Percentiles rank a stretch among this genome's conserved stretches.
Evolutionary conservation across 257 asterid genomes (phyloP).

Genomic region (Rhazya stricta): DNA sequence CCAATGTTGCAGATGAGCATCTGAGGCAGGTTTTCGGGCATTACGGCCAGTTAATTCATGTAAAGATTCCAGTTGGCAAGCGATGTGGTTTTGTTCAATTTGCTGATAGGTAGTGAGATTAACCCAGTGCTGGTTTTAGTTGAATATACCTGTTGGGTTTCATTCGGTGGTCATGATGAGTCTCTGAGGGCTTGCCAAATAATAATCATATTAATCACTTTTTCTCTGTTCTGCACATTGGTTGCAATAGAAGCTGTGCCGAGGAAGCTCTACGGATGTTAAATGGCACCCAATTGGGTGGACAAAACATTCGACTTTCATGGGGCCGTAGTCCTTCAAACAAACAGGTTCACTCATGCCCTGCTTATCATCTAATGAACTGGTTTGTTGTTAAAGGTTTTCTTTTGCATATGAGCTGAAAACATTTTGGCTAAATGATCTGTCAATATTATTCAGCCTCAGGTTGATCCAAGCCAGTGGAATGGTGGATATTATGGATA

Average conservation of each 20-base stretch:
- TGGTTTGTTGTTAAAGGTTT: neutral
- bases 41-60: conserved; percentile 73
- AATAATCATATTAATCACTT: neutral
- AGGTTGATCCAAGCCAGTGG: conserved; percentile 23
- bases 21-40: conserved; percentile 75
- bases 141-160: neutral
- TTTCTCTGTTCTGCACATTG: conserved; percentile 9
- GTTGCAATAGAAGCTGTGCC: conserved; percentile 49
- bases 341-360: conserved; percentile 52
- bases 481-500: conserved; percentile 51
- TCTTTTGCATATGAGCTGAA: neutral
- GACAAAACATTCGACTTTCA: conserved; percentile 75
- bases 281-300: conserved; percentile 69
- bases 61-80: conserved; percentile 80
- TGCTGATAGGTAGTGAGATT: conserved; percentile 54
- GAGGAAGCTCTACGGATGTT: conserved; percentile 66
- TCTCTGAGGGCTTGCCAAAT: neutral
- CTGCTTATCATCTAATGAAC: neutral
- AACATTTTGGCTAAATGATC: neutral
- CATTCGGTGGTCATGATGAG: neutral
- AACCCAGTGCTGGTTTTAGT: neutral
- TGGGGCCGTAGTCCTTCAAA: conserved; percentile 95
- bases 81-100: conserved; percentile 95
- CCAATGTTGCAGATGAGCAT: conserved; percentile 71
- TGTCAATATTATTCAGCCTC: conserved; percentile 31